A percentile compares a stretch with the other conserved stretches of the same genome.
These are phyloP conservation scores for Ogataea zsoltii DNA, from an alignment of 805 yeast species.

Conservation along the genomic window DNA sequence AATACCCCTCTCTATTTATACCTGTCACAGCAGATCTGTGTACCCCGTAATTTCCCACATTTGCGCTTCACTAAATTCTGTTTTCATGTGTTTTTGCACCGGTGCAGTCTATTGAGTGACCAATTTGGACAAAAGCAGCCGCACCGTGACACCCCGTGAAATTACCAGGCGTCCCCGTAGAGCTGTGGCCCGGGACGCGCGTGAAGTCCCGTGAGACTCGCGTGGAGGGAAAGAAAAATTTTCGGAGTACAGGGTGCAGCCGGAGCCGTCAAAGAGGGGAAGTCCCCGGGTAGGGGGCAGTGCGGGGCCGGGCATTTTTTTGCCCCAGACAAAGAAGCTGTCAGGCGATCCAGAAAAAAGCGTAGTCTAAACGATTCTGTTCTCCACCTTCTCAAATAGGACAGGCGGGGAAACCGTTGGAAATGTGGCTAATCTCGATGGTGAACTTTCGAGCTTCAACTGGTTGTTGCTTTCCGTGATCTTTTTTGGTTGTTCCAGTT, in stretches of 20 bases:
- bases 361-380: constrained; percentile 2
- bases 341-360: neutral
- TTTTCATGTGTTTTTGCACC: neutral
- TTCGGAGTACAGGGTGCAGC: constrained; percentile 1
- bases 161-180: neutral
- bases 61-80: constrained; percentile 2
- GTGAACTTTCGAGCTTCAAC: neutral
- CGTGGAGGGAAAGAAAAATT: neutral
- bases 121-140: constrained; percentile 5
- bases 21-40: neutral
- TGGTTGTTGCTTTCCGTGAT: too few species aligned
- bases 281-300: constrained; percentile 4
- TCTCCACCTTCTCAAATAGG: constrained; percentile 6
- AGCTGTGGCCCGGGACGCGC: too few species aligned
- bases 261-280: constrained; percentile 5
- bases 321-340: neutral
- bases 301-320: neutral
- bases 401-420: constrained; percentile 4
- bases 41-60: constrained; percentile 1
- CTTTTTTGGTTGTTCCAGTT: too few species aligned
- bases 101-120: constrained; percentile 8
- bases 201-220: neutral
- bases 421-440: neutral
- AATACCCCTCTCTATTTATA: constrained; percentile 5
- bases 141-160: constrained; percentile 6